A percentile compares a stretch with the other conserved stretches of the same genome.
These are phyloP conservation scores for Parastagonospora nodorum DNA, from an alignment of 2,329 filamentous ascomycete species.

Conservation along the genomic window DNA sequence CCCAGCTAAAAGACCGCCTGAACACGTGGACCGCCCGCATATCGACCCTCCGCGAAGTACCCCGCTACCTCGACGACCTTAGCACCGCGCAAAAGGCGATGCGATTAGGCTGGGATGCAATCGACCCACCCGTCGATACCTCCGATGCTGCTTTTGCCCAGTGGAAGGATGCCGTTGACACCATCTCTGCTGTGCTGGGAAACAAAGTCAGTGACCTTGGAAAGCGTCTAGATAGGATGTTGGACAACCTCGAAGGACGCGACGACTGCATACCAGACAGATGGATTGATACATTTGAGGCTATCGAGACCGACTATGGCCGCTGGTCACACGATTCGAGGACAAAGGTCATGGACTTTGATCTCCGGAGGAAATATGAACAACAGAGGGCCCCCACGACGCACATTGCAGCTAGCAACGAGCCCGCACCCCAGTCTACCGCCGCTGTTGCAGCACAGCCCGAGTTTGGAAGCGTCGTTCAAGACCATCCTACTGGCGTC, in stretches of 20 bases:
- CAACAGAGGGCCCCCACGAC: conserved; percentile 3
- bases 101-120: conserved; percentile 67
- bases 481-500: too few relatives aligned
- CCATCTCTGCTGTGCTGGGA: conserved; percentile 67
- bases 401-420: not conserved
- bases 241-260: conserved; percentile 83
- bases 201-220: conserved; percentile 73
- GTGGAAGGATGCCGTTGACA: conserved; percentile 49
- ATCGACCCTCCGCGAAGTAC: conserved; percentile 73
- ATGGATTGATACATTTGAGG: conserved; percentile 89
- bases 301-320: conserved; percentile 75
- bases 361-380: conserved; percentile 47
- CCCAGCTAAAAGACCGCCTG: conserved; percentile 73
- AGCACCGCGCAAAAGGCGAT: conserved; percentile 68
- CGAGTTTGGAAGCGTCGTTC: not conserved
- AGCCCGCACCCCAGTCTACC: conserved; percentile 16
- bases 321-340: conserved; percentile 83
- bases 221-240: conserved; percentile 77
- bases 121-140: conserved; percentile 49
- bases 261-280: conserved; percentile 81
- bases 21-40: conserved; percentile 79
- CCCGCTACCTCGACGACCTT: conserved; percentile 69
- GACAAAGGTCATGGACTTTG: conserved; percentile 70
- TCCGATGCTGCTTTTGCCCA: conserved; percentile 41
- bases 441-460: not conserved